Base-by-base conservation (phyloP, 495 filamentous ascomycete genomes). In the Penicillium antarcticum region DNA sequence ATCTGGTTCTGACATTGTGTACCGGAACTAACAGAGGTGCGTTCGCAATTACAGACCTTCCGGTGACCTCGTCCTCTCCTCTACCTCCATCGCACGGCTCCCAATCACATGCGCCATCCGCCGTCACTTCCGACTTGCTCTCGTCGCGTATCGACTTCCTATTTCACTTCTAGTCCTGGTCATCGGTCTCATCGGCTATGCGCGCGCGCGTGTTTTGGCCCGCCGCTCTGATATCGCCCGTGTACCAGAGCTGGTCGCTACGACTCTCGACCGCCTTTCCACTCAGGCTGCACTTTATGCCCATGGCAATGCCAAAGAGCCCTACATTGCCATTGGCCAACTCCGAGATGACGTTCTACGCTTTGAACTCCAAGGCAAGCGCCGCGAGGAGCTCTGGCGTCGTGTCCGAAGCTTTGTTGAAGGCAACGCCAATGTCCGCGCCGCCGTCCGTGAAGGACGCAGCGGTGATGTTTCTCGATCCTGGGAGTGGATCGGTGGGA, bases 401-500 rank as follows among this genome's bases (percentile, higher is more conserved):
- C 81, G 82, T 31, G 94, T 98, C 29, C 78, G 80, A 48, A 79
- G 74, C 19, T 85, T 97, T 36, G 91, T 98, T 2, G 95, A 97
- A 73, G 82, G 81, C 61, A 98, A 98, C 60, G 85, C 89, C 45
- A 98, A 98, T 60, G 88, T 98, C 7, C 80, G 94, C 31, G 87
- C 89, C 0, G 84, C 87, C 19, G 87, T 94, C 51, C 78, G 91
- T 17, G 92, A 97, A 70, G 80, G 85, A 36, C 77, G 84, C 42
- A 87, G 80, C 55, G 94, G 94, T 14, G 94, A 99, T 64, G 82
- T 97, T 44, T 84, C 87, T 12, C 80, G 89, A 41, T 85, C 88
- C 14, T 99, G 94, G 94, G 92, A 96, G 65, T 99, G 94, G 94
- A 92, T 96, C 63, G 94, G 94, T 24, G 73, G 78, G n/a, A 70